These are phyloP conservation scores for Boletus rubescentipes DNA, from an alignment of 768 basidiomycete species.

Conservation along the genomic window DNA sequence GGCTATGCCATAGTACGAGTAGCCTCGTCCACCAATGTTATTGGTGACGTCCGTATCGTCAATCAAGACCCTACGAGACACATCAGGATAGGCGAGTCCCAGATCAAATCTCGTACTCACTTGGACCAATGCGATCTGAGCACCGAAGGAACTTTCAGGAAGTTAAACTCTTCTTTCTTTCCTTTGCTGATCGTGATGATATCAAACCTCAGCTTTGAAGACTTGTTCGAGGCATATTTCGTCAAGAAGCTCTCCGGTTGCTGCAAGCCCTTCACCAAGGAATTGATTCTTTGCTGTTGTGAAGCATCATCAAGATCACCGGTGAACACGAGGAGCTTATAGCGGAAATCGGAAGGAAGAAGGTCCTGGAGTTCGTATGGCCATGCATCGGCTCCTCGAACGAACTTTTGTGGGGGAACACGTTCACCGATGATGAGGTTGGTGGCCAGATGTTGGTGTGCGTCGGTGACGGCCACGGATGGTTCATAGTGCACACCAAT, in stretches of 20 bases:
- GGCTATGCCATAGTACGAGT: constrained; percentile 49
- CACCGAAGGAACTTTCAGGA: constrained; percentile 30
- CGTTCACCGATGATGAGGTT: constrained; percentile 50
- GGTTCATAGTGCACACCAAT: constrained; percentile 50
- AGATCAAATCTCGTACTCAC: constrained; percentile 24
- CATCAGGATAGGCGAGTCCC: neutral
- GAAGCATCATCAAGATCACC: constrained; percentile 32
- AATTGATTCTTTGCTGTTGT: constrained; percentile 26
- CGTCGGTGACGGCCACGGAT: constrained; percentile 36
- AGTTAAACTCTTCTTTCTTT: constrained; percentile 35
- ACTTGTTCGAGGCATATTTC: constrained; percentile 19
- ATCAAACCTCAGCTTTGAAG: constrained; percentile 32
- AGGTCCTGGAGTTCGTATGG: constrained; percentile 52
- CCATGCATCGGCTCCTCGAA: constrained; percentile 46
- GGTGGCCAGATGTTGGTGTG: constrained; percentile 37
- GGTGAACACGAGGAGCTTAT: constrained; percentile 47
- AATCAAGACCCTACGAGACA: constrained; percentile 49
- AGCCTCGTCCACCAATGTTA: constrained; percentile 51
- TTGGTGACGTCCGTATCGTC: constrained; percentile 53
- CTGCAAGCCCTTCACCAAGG: constrained; percentile 30
- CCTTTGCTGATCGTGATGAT: constrained; percentile 29
- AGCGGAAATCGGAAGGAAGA: constrained; percentile 46
- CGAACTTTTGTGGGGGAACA: constrained; percentile 45
- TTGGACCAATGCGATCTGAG: constrained; percentile 44
- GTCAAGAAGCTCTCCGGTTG: constrained; percentile 26